Evolutionary conservation across 148 eudicot genomes (phyloP).

Genomic region (Chenopodium album): DNA sequence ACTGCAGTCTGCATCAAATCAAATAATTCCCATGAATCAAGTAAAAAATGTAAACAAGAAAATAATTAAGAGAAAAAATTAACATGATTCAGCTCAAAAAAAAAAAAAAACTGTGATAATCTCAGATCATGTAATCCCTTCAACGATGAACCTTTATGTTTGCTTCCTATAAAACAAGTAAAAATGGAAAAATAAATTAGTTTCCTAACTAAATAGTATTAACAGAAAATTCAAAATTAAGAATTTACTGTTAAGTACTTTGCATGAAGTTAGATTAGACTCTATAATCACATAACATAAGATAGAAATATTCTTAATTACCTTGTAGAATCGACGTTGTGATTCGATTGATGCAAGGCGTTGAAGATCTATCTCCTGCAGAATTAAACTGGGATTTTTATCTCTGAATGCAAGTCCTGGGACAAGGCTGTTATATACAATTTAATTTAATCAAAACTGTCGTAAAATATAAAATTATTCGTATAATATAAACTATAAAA

Average conservation of each 20-base stretch:
- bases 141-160: constrained; percentile 67
- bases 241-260: background rate
- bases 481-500: background rate
- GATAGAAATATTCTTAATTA: constrained; percentile 16
- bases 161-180: constrained; percentile 62
- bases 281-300: background rate
- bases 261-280: background rate
- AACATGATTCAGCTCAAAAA: background rate
- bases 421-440: constrained; percentile 35
- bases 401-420: constrained; percentile 81
- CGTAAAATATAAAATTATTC: no score
- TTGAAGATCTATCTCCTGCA: constrained; percentile 55
- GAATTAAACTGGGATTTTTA: constrained; percentile 42
- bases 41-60: background rate
- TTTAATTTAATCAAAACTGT: no score
- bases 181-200: constrained; percentile 13
- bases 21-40: background rate
- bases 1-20: constrained; percentile 45
- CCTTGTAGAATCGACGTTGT: constrained; percentile 74
- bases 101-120: background rate
- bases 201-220: no score
- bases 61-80: background rate
- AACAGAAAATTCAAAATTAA: background rate
- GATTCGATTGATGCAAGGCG: constrained; percentile 36
- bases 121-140: background rate